Conservation (phyloP, 345 rosid species). For the Cardiospermum halicacabum region DNA sequence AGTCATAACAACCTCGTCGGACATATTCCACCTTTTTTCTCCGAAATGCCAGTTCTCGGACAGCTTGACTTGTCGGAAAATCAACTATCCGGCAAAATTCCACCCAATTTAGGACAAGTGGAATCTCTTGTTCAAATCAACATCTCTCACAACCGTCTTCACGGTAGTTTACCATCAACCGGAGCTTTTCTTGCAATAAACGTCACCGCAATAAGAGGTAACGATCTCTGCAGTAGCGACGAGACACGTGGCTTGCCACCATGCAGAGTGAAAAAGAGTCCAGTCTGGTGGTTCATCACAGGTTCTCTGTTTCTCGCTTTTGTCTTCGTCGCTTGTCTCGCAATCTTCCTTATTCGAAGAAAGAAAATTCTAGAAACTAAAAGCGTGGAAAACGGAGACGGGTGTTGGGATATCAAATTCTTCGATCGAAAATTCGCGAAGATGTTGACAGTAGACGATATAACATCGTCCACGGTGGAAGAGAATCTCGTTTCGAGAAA, state of each 20-base stretch:
- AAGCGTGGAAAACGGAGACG: conserved; percentile 61
- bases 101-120: conserved; percentile 37
- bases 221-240: conserved; percentile 58
- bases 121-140: conserved; percentile 61
- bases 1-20: conserved; percentile 66
- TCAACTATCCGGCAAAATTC: conserved; percentile 58
- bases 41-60: conserved; percentile 58
- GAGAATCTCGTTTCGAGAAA: conserved; percentile 41
- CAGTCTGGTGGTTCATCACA: conserved; percentile 44
- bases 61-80: conserved; percentile 76
- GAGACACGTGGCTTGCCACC: conserved; percentile 40
- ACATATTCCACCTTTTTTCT: conserved; percentile 45
- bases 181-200: conserved; percentile 82
- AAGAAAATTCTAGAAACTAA: conserved; percentile 31
- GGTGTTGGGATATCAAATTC: conserved; percentile 62
- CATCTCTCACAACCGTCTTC: conserved; percentile 57
- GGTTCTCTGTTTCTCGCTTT: conserved; percentile 36
- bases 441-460: conserved; percentile 33
- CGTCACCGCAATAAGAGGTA: conserved; percentile 59
- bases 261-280: conserved; percentile 39
- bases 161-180: conserved; percentile 60
- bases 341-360: conserved; percentile 27
- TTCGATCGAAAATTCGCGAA: conserved; percentile 44
- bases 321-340: conserved; percentile 28
- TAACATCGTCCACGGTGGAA: conserved; percentile 39